Percentiles rank a stretch among this genome's conserved stretches.
phyloP scores from a whole-genome alignment of 2,329 filamentous ascomycete genomes.

The Aspergillus novofumigatus region DNA sequence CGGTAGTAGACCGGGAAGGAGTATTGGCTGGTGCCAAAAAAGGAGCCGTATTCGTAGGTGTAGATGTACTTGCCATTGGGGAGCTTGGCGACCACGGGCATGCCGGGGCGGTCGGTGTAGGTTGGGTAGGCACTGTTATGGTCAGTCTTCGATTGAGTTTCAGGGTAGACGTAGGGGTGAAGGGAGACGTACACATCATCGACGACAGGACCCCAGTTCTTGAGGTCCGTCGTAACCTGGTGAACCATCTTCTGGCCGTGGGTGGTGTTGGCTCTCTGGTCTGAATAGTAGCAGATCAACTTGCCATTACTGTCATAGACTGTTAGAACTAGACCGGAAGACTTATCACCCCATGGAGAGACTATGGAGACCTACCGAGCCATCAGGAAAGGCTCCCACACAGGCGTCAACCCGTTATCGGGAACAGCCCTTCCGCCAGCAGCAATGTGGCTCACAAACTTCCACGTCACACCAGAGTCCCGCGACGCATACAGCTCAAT shows the following conservation, averaged over 20 bases:
- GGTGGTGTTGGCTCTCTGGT: constrained; percentile 59
- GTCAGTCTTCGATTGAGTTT: too few relatives aligned
- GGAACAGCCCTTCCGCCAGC: constrained; percentile 59
- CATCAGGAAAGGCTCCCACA: constrained; percentile 69
- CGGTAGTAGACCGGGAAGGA: constrained; percentile 53
- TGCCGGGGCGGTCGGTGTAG: constrained; percentile 63
- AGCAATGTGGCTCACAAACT: constrained; percentile 64
- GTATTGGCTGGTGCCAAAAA: constrained; percentile 28
- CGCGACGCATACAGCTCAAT: constrained; percentile 66
- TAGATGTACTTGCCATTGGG: constrained; percentile 60
- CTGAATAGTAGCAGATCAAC: constrained; percentile 66
- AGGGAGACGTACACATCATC: constrained; percentile 48
- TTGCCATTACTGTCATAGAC: constrained; percentile 43
- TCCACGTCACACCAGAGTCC: constrained; percentile 61
- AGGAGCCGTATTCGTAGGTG: constrained; percentile 58
- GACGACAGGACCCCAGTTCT: constrained; percentile 58
- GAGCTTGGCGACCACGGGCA: constrained; percentile 59
- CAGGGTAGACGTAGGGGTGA: too few relatives aligned
- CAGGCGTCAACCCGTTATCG: constrained; percentile 62
- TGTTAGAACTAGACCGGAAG: constrained; percentile 1
- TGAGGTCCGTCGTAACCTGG: constrained; percentile 57
- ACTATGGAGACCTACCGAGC: too few relatives aligned
- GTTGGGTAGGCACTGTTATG: constrained; percentile 43
- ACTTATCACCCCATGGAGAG: too few relatives aligned
- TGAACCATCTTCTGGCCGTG: constrained; percentile 68